Evolutionary conservation across 2,329 filamentous ascomycete genomes (phyloP).

Genomic region (Trichoderma sp.): DNA sequence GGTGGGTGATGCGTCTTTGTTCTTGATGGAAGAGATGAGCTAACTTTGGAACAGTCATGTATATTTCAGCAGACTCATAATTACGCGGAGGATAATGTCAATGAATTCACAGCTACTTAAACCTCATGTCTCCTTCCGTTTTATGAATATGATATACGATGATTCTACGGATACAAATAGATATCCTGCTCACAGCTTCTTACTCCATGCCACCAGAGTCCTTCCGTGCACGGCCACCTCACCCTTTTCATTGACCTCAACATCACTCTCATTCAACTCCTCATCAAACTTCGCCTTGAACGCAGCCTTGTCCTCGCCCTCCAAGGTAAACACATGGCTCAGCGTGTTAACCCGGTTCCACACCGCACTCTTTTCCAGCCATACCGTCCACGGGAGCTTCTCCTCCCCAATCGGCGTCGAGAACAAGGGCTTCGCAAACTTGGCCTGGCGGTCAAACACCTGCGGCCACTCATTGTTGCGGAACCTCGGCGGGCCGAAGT

Average conservation of each 20-base stretch:
- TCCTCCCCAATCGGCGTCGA: constrained; percentile 60
- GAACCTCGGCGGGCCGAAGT: constrained; percentile 62
- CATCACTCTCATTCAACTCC: constrained; percentile 50
- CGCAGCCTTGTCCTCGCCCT: constrained; percentile 47
- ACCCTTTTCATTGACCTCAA: constrained; percentile 57
- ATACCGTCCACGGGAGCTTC: constrained; percentile 54
- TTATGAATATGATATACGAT: not conserved
- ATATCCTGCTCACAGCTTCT: constrained; percentile 36
- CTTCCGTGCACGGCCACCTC: constrained; percentile 62
- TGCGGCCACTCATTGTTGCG: constrained; percentile 61
- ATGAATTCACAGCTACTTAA: not conserved
- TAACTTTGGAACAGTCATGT: constrained; percentile 51
- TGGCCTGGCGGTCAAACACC: constrained; percentile 60
- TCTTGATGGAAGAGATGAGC: not conserved
- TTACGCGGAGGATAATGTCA: constrained; percentile 13
- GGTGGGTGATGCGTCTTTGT: constrained; percentile 49
- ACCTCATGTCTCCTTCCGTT: not conserved
- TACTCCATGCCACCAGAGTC: constrained; percentile 63
- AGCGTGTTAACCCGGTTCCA: constrained; percentile 65
- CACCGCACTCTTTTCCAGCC: constrained; percentile 56
- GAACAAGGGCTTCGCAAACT: constrained; percentile 49
- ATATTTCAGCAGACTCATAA: constrained; percentile 62
- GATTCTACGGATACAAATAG: not conserved
- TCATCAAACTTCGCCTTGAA: constrained; percentile 52
- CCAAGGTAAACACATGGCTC: constrained; percentile 63